These are phyloP conservation scores for Camellia lanceoleosa DNA, from an alignment of 148 eudicot genomes.

Conservation along the genomic window DNA sequence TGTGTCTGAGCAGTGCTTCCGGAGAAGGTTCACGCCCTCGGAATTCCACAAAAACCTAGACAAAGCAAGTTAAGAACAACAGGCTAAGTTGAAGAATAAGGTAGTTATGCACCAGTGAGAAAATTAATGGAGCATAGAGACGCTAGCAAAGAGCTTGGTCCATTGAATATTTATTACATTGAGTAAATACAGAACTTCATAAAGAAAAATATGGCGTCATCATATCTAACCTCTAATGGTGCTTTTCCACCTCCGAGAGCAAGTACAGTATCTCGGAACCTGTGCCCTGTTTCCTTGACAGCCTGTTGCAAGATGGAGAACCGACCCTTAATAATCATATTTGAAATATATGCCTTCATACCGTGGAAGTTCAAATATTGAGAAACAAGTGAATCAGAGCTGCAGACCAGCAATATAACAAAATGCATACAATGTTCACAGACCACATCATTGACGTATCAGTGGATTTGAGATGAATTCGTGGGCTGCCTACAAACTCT, in stretches of 20 bases:
- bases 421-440: not conserved
- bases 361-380: not conserved
- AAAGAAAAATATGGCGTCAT: not conserved
- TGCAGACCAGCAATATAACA: not conserved
- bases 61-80: slow-evolving; percentile 5
- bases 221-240: slow-evolving; percentile 63
- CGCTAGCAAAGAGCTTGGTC: not conserved
- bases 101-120: not conserved
- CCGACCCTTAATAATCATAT: not conserved
- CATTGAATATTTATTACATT: not conserved
- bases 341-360: not conserved
- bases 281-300: slow-evolving; percentile 77
- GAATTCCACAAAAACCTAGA: slow-evolving; percentile 87
- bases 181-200: not conserved
- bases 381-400: not conserved
- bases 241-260: slow-evolving; percentile 99
- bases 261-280: slow-evolving; percentile 91
- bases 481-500: not conserved
- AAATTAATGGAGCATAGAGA: not conserved
- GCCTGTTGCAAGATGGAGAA: slow-evolving; percentile 44
- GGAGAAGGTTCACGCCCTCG: slow-evolving; percentile 98
- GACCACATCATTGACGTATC: not conserved
- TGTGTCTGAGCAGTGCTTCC: slow-evolving; percentile 88
- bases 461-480: not conserved
- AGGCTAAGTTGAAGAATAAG: not conserved